Base-by-base conservation (phyloP, 2,329 filamentous ascomycete genomes). In the Pseudogymnoascus sp. region DNA sequence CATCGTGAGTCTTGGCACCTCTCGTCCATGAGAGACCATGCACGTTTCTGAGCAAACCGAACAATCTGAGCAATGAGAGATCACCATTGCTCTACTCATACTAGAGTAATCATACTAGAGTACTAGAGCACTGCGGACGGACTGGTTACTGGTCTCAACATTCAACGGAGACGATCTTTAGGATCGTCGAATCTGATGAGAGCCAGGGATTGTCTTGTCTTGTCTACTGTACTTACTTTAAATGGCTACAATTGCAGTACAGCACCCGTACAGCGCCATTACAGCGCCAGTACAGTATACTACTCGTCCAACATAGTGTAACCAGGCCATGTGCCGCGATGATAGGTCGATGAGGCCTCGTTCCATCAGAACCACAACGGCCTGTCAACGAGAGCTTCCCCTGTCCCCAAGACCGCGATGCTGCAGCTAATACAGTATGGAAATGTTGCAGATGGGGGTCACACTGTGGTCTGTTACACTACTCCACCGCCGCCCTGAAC, bases 331-430 rank as follows among this genome's bases (percentile, higher is more conserved):
- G 49, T 55, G 49, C n/a, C 28, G 49, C 49, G 49, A 55, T 55
- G 49, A 55, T 55, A 55, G 49, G 49, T 33, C 49, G 49, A 55
- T 55, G 49, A 28, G 12, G 49, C 49, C 49, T 28, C 28, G n/a
- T 55, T 21, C 28, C n/a, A 18, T 21, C 25, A 5, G 9, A 8
- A 33, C 18, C 8, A 9, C 49, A 55, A 55, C 49, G 49, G 49
- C 49, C 49, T 55, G 49, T 55, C 49, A 55, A 55, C 49, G 6
- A 55, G 28, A 55, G 49, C 49, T 55, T 28, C 49, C 45, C 49
- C 49, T 55, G 49, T 55, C 23, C 25, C 12, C 33, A 28, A 28
- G 25, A 28, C 25, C 5, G 9, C n/a, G 49, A 33, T 55, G 28
- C 49, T 55, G 49, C 28, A 55, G n/a, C 28, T 52, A 12, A 1